Base-by-base conservation (phyloP, 108 stramenopile species). In the Skeletonema grethae region DNA sequence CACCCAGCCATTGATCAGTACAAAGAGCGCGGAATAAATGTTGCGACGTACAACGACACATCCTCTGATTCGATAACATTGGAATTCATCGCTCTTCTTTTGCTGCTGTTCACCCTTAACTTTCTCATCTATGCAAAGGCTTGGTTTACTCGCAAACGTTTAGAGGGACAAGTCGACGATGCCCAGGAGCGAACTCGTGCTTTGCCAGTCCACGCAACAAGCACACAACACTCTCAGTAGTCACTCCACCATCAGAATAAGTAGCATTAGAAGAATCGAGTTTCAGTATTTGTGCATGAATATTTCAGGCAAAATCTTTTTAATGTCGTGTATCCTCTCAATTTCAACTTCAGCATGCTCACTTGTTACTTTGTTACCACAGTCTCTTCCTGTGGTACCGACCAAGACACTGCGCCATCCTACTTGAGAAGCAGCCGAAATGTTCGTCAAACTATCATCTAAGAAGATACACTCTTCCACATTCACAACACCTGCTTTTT, bases 391-490 rank as follows among this genome's bases (percentile, higher is more conserved):
- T 2, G 74, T 50, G 28, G 56, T 63, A 24, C 87, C 90, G 15
- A 91, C 86, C 45, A 91, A 66, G 28, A 88, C 63, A 45, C 67
- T 67, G 61, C 86, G 61, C 84, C 86, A 87, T 53, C 88, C 88
- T 11, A 87, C 41, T 53, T 67, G 55, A 25, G 84, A 68, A 13
- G 90, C 90, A 15, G 76, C 72, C 30, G 38, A 8, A 16, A 90
- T 81, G 55, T 90, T 90, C 30, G 57, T 79, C 12, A 85, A 30
- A 43, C 46, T 65, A 53, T 91, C 90, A 64, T 91, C 90, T 13
- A 91, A 69, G 57, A 91, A 86, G 1, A 91, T 12, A 67, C 86
- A 87, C 10, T 61, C 50, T 64, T 80, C 76, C 5, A 83, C 83
- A 75, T 87, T 69, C 10, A 28, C 3, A 0, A 87, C 75, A 12